Percentiles rank a stretch among this genome's conserved stretches.
Conservation (phyloP, 768 basidiomycete genomes). For the Gelatoporia subvermispora region DNA sequence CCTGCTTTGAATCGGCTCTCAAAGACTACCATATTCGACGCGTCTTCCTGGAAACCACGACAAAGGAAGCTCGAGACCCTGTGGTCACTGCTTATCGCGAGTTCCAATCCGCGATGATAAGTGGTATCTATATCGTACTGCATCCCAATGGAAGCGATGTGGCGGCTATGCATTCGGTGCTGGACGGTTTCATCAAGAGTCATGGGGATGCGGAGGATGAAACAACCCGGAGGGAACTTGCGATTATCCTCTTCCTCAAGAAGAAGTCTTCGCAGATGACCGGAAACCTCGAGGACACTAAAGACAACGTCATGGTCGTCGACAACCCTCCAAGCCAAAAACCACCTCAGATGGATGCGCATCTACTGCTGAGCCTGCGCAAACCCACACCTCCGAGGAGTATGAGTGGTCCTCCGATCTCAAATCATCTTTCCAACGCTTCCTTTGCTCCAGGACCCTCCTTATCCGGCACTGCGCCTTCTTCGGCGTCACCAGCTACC, state of each 20-base stretch:
- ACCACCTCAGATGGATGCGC: constrained; percentile 39
- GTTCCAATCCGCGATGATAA: constrained; percentile 87
- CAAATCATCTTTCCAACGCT: background rate
- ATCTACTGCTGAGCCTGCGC: constrained; percentile 46
- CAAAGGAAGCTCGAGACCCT: constrained; percentile 62
- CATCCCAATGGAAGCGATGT: constrained; percentile 71
- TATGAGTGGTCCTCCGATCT: background rate
- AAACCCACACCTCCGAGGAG: constrained; percentile 16
- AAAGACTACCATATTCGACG: constrained; percentile 80
- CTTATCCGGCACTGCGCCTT: background rate
- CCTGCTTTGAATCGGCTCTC: constrained; percentile 89
- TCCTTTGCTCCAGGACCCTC: background rate
- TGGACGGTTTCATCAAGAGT: constrained; percentile 74
- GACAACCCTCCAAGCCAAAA: background rate
- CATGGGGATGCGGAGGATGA: constrained; percentile 51
- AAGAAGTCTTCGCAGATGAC: constrained; percentile 54
- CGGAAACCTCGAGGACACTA: constrained; percentile 21
- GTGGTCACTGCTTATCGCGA: constrained; percentile 81
- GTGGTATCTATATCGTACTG: constrained; percentile 79
- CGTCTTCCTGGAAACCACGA: constrained; percentile 55
- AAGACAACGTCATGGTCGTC: constrained; percentile 7
- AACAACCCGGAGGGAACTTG: constrained; percentile 76
- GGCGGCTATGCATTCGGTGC: constrained; percentile 68
- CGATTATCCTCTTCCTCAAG: constrained; percentile 80
- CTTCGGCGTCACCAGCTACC: background rate